Evolutionary conservation across 2,329 filamentous ascomycete species (phyloP).

Genomic region (Colletotrichum karsti): DNA sequence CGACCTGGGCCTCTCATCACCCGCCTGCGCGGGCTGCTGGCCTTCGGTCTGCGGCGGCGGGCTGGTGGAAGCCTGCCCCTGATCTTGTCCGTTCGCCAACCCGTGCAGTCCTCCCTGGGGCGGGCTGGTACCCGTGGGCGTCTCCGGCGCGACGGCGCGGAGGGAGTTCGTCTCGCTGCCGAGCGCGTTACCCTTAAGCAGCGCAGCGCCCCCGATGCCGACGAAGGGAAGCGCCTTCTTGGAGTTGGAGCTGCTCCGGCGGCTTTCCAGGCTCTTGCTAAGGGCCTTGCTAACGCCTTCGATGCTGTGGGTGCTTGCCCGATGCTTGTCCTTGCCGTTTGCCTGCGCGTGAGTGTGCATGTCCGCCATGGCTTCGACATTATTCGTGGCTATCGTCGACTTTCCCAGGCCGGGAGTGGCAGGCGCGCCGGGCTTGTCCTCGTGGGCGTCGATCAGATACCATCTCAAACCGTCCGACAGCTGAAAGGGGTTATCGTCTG

Average conservation of each 20-base stretch:
- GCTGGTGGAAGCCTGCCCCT: slow-evolving; percentile 5
- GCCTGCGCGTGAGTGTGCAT: slow-evolving; percentile 60
- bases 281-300: slow-evolving; percentile 80
- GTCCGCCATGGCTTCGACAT: slow-evolving; percentile 85
- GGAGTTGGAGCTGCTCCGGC: slow-evolving; percentile 86
- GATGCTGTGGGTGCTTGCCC: slow-evolving; percentile 63
- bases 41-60: slow-evolving; percentile 11
- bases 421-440: slow-evolving; percentile 92
- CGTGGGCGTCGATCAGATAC: slow-evolving; percentile 93
- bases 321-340: slow-evolving; percentile 52
- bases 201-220: slow-evolving; percentile 40
- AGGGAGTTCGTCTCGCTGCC: slow-evolving; percentile 69
- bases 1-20: slow-evolving; percentile 23
- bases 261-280: slow-evolving; percentile 89
- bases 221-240: slow-evolving; percentile 75
- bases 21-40: slow-evolving; percentile 12
- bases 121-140: slow-evolving; percentile 50
- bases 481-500: slow-evolving; percentile 97
- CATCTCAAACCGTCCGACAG: slow-evolving; percentile 93
- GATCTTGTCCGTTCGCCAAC: slow-evolving; percentile 12
- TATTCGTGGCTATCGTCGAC: slow-evolving; percentile 87
- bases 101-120: slow-evolving; percentile 41
- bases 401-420: slow-evolving; percentile 93
- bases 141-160: slow-evolving; percentile 55
- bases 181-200: slow-evolving; percentile 59